Evolutionary conservation across 768 basidiomycete genomes (phyloP), one percentile per base, ranked within the genome.

Genomic region (Boletus pseudopeckii): DNA sequence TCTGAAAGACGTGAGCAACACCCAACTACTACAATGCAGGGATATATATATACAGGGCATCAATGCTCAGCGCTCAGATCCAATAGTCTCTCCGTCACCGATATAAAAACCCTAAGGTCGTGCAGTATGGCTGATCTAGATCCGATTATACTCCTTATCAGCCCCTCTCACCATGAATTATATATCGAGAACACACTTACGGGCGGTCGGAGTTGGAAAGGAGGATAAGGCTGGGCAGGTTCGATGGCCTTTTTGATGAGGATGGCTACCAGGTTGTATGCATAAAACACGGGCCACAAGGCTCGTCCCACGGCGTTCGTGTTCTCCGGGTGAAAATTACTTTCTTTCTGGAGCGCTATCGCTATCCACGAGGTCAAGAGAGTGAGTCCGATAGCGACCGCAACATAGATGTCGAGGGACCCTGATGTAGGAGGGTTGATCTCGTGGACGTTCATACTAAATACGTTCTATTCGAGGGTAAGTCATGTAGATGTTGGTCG

Each of bases 361-460:
- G 81, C 77, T 22, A 82, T 52, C 83, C 83, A 86, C 20, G 80
- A 66, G 7, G 84, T 83, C 4, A 74, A 39, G 17, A 78, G 10
- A 1, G 84, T 85, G 28, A 86, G 69, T 0, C 74, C 71, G 3
- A 82, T 45, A 2, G 82, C 74, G 1, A 72, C 61, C 6, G 63
- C 74, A 13, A 77, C 15, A 48, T 77, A 83, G 38, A 68, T 70
- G 2, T 41, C 18, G 8, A 82, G 62, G 3, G 66, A 68, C 33
- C 56, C 72, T 2, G 33, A 20, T 6, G 67, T 61, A 9, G 22
- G 1, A n/a, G 59, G 24, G 57, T 61, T 26, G 61, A 74, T 63
- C 73, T 76, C 33, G 26, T 1, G 24, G 26, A 67, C 64, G 46
- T 68, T 69, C 70, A 70, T 64, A 22, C 65, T 62, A 51, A 68